Evolutionary conservation across 2,329 filamentous ascomycete genomes (phyloP).

Genomic region (Xylariaceae sp.): DNA sequence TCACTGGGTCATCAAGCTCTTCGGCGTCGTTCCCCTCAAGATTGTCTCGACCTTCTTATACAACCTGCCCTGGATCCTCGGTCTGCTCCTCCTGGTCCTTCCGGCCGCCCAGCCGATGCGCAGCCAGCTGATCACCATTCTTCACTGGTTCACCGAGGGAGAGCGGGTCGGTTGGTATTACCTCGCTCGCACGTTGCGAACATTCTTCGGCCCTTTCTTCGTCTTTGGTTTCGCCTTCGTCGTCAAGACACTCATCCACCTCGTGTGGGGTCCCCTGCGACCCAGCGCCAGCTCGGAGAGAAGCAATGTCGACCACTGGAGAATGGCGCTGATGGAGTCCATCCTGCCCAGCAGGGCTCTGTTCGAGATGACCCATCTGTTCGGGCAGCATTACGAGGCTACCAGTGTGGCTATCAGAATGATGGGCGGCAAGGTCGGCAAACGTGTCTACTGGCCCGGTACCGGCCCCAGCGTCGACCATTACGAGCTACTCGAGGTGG

Average conservation of each 20-base stretch:
- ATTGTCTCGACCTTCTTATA: constrained; percentile 37
- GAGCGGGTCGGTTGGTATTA: constrained; percentile 46
- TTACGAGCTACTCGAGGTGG: constrained; percentile 50
- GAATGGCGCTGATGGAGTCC: constrained; percentile 38
- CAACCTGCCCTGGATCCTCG: constrained; percentile 40
- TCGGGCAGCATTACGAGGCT: constrained; percentile 50
- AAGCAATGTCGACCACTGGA: constrained; percentile 38
- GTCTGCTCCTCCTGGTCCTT: constrained; percentile 41
- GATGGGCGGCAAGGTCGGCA: constrained; percentile 47
- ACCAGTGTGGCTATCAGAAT: constrained; percentile 46
- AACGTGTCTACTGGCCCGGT: constrained; percentile 53
- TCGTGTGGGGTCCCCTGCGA: constrained; percentile 33
- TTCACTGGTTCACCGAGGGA: constrained; percentile 45
- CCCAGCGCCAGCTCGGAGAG: constrained; percentile 29
- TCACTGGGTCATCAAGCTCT: constrained; percentile 39
- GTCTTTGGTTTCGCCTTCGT: constrained; percentile 38
- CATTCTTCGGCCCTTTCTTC: constrained; percentile 38
- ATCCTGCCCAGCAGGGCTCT: constrained; percentile 40
- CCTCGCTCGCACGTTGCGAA: constrained; percentile 39
- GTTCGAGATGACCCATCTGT: constrained; percentile 43
- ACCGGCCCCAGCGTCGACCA: constrained; percentile 49
- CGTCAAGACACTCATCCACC: constrained; percentile 38
- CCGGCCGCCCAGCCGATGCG: constrained; percentile 29
- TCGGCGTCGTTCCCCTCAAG: constrained; percentile 40
- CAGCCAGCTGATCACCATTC: constrained; percentile 34